Conservation (phyloP, 257 asterid species). For the Handroanthus guayacan region DNA sequence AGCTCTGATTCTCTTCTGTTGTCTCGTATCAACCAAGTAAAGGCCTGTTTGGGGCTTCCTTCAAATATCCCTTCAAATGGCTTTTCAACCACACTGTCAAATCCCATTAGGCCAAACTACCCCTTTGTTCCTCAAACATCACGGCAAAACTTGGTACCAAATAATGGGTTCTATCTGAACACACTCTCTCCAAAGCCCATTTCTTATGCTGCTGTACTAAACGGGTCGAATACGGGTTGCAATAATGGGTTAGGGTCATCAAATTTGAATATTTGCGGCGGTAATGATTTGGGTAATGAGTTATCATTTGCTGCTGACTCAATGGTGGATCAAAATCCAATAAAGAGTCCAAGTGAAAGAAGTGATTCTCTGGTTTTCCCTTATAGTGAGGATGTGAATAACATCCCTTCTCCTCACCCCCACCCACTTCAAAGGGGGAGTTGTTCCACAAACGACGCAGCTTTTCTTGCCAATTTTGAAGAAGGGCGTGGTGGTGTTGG, state of each 20-base stretch:
- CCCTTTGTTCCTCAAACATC: conserved; percentile 46
- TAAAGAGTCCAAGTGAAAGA: conserved; percentile 72
- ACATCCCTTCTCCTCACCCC: conserved; percentile 39
- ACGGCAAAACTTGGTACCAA: conserved; percentile 57
- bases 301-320: conserved; percentile 62
- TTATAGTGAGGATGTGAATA: conserved; percentile 53
- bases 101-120: conserved; percentile 40
- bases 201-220: conserved; percentile 66
- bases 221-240: conserved; percentile 4
- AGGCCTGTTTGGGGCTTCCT: conserved; percentile 46
- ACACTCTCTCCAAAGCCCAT: conserved; percentile 60
- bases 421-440: conserved; percentile 75
- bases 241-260: conserved; percentile 40
- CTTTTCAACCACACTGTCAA: conserved; percentile 41
- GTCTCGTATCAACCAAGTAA: conserved; percentile 59
- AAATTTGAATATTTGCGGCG: conserved; percentile 52
- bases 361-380: conserved; percentile 73
- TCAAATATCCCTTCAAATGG: conserved; percentile 40
- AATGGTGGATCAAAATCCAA: conserved; percentile 51
- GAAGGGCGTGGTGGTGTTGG: conserved; percentile 50
- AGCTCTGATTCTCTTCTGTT: conserved; percentile 57
- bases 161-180: conserved; percentile 50
- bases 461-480: conserved; percentile 52
- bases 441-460: conserved; percentile 78
- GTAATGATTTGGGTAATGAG: conserved; percentile 44